Base-by-base conservation (phyloP, 2,329 filamentous ascomycete species). In the Shiraia bambusicola region DNA sequence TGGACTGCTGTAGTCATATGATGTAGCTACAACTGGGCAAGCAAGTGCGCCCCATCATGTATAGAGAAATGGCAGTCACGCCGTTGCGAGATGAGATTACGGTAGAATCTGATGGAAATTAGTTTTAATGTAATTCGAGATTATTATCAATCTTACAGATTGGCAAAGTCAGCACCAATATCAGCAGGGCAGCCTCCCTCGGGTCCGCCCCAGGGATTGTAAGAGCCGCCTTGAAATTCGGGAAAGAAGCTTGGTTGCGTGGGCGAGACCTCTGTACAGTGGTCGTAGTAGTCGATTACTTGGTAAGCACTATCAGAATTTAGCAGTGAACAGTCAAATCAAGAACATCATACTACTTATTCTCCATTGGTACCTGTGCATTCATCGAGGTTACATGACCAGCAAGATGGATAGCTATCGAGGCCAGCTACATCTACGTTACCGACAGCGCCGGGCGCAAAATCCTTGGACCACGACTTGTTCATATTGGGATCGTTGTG, bases 1-100 rank as follows among this genome's bases (percentile, higher is more conserved):
- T 0, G 81, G 80, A 3, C 79, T 77, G 4, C 77, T 80, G 58
- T 84, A 84, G 57, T 84, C 82, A 50, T 84, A 84, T 24, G 78
- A 82, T 3, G 77, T 79, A 1, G 75, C 79, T 22, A 80, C 79
- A 1, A 79, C 75, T 0, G 81, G 79, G 3, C 75, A 74, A 10
- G 79, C 76, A 22, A 82, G 66, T 34, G 76, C 76, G 4, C 81
- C 81, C 80, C 80, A 82, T 66, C 80, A 85, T 84, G 58, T 85
- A 85, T 2, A 85, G 61, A 22, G 75, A 82, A 40, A 83, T 74
- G 0, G 78, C 79, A 0, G 79, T 81, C 3, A 83, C 74, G 1
- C n/a, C 78, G 71, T 52, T 84, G 77, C 17, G 73, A 78, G 17
- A 84, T 77, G 38, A 83, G 75, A 55, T 83, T 77, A 9, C 80